Percentiles rank a stretch among this genome's conserved stretches.
These are phyloP conservation scores for Metschnikowia sp. DNA, from an alignment of 805 yeast genomes.

Conservation along the genomic window DNA sequence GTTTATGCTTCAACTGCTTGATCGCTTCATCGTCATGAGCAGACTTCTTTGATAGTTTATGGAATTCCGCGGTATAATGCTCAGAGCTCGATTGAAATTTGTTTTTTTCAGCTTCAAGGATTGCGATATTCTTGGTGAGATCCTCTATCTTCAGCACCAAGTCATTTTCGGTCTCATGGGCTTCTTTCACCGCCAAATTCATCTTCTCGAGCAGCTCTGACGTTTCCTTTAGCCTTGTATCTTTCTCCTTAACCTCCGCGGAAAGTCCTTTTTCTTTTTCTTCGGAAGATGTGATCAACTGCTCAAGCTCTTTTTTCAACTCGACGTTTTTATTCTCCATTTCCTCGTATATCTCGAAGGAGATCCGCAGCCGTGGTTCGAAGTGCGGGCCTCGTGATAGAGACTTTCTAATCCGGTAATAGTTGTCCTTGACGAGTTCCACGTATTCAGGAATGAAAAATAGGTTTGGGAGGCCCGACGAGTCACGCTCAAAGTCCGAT, in stretches of 20 bases:
- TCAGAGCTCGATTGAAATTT: conserved; percentile 29
- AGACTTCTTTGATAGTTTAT: conserved; percentile 27
- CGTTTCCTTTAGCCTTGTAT: conserved; percentile 20
- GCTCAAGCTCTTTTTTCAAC: conserved; percentile 22
- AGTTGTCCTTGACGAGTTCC: conserved; percentile 64
- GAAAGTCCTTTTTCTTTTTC: conserved; percentile 20
- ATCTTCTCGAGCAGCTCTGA: conserved; percentile 16
- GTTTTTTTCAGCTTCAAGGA: conserved; percentile 28
- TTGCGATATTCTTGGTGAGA: conserved; percentile 21
- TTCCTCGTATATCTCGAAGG: conserved; percentile 57
- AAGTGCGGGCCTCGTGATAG: conserved; percentile 68
- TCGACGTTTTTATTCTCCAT: conserved; percentile 36
- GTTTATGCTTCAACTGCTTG: conserved; percentile 29
- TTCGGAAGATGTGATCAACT: conserved; percentile 19
- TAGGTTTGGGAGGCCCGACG: conserved; percentile 84
- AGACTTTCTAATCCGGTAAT: conserved; percentile 61
- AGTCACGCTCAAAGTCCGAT: conserved; percentile 47
- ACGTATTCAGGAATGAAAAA: conserved; percentile 68
- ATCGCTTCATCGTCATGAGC: conserved; percentile 23
- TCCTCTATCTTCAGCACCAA: conserved; percentile 20
- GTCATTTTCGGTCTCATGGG: conserved; percentile 20
- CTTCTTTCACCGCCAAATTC: conserved; percentile 18
- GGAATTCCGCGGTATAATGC: conserved; percentile 29
- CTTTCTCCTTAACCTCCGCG: conserved; percentile 14
- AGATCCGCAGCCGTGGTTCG: conserved; percentile 66